A percentile compares a stretch with the other conserved stretches of the same genome.
These are phyloP conservation scores for Aegilops speltoides DNA, from an alignment of 176 grass and related monocot genomes.

Conservation along the genomic window DNA sequence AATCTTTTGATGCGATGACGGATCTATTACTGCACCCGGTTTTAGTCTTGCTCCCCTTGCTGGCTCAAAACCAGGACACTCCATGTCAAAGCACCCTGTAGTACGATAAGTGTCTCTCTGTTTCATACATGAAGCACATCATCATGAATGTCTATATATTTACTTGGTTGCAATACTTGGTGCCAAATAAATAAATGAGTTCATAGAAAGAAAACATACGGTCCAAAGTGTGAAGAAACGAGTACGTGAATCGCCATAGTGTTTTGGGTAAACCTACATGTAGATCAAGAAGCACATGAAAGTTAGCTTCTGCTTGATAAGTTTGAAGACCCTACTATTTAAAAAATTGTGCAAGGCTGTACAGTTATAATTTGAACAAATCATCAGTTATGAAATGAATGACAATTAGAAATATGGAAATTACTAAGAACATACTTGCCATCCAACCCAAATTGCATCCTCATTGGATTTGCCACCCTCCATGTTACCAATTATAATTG, in stretches of 20 bases:
- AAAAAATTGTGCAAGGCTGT: background rate
- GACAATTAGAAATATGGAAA: background rate
- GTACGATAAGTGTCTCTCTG: background rate
- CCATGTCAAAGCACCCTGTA: background rate
- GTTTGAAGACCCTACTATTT: background rate
- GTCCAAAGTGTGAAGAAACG: background rate
- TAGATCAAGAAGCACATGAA: background rate
- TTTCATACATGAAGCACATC: background rate
- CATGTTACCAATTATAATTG: background rate
- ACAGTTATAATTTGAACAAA: background rate
- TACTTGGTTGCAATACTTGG: background rate
- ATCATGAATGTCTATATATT: background rate
- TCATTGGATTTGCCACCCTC: background rate
- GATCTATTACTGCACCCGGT: background rate
- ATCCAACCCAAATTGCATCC: background rate
- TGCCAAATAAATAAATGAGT: background rate
- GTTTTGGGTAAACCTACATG: background rate
- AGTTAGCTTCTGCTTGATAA: background rate
- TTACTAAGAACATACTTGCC: background rate
- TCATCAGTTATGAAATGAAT: background rate
- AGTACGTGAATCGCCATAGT: background rate
- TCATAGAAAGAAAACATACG: background rate
- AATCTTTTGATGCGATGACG: background rate
- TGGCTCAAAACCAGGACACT: background rate
- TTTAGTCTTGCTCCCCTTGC: background rate